phyloP scores from a whole-genome alignment of 2,329 filamentous ascomycete genomes.

The Talaromyces sp. region DNA sequence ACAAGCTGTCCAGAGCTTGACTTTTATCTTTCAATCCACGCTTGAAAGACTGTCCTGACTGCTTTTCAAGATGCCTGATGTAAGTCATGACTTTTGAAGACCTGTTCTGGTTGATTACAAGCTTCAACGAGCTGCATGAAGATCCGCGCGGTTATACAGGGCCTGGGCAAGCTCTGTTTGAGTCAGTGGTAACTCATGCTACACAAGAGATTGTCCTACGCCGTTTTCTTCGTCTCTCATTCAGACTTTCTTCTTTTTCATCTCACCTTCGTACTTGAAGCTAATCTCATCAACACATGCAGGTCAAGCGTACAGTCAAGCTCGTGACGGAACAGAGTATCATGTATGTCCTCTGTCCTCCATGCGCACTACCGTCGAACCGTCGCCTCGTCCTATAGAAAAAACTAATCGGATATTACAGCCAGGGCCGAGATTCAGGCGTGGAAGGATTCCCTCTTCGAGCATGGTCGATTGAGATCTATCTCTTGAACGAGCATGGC shows the following conservation, averaged over 20 bases:
- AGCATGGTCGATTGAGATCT: slow-evolving; percentile 84
- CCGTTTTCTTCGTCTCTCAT: neutral
- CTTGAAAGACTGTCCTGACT: neutral
- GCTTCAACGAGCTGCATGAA: slow-evolving; percentile 1
- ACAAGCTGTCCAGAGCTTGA: slow-evolving; percentile 1
- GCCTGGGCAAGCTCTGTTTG: neutral
- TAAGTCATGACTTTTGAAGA: slow-evolving; percentile 27
- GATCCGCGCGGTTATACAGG: neutral
- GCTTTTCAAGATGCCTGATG: slow-evolving; percentile 43
- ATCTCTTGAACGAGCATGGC: slow-evolving; percentile 78
- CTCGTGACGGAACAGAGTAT: slow-evolving; percentile 87
- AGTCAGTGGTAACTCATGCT: neutral
- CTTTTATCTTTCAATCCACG: neutral
- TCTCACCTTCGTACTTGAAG: neutral
- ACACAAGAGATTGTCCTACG: slow-evolving; percentile 1
- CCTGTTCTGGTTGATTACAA: neutral
- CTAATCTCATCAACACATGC: slow-evolving; percentile 14
- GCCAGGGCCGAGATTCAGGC: slow-evolving; percentile 73
- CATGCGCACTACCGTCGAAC: neutral
- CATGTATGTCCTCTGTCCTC: slow-evolving; percentile 61
- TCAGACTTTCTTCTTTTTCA: neutral
- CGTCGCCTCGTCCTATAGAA: neutral
- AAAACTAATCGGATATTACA: slow-evolving; percentile 14
- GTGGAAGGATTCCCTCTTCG: slow-evolving; percentile 89
- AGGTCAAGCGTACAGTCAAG: slow-evolving; percentile 84